Evolutionary conservation across 768 basidiomycete species (phyloP), one percentile per base, ranked within the genome.

Genomic region (Suillus weaverae): DNA sequence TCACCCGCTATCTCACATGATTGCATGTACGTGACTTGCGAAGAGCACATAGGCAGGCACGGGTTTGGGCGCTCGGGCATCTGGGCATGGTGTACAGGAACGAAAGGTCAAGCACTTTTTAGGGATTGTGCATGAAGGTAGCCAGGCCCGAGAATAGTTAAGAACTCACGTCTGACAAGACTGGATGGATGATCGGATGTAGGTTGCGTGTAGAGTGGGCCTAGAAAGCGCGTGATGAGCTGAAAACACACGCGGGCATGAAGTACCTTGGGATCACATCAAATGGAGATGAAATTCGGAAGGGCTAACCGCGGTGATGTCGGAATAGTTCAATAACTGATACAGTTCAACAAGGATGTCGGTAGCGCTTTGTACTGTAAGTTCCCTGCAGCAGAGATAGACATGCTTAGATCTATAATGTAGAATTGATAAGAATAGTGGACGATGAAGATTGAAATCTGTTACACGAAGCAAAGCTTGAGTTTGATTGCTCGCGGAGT

Each of bases 401-500:
- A 35, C 33, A 35, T 9, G 3, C 33, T 35, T 35, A 35, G 33
- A 35, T 35, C 33, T 35, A 35, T 35, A 35, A 35, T 35, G n/a
- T n/a, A n/a, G n/a, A n/a, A n/a, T n/a, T n/a, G 33, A 35, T 35
- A 35, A 4, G 33, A 35, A 35, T 35, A 35, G 1, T 35, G 33
- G 33, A 4, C 33, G 4, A 48, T 48, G 48, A 50, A 26, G 4
- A 22, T 26, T 39, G n/a, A n/a, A n/a, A n/a, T n/a, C n/a, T n/a
- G n/a, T n/a, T n/a, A n/a, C n/a, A n/a, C n/a, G n/a, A n/a, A n/a
- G n/a, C n/a, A n/a, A 13, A 57, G 51, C 51, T 53, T 53, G 51
- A 56, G 57, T 18, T 59, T 59, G 57, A 59, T 41, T 59, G 57
- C 57, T 59, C 57, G 57, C 57, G 57, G 57, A 59, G 57, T 50